Evolutionary conservation across 352 stramenopile species (phyloP), one percentile per base, ranked within the genome.

Genomic region (Phytophthora hybrid): DNA sequence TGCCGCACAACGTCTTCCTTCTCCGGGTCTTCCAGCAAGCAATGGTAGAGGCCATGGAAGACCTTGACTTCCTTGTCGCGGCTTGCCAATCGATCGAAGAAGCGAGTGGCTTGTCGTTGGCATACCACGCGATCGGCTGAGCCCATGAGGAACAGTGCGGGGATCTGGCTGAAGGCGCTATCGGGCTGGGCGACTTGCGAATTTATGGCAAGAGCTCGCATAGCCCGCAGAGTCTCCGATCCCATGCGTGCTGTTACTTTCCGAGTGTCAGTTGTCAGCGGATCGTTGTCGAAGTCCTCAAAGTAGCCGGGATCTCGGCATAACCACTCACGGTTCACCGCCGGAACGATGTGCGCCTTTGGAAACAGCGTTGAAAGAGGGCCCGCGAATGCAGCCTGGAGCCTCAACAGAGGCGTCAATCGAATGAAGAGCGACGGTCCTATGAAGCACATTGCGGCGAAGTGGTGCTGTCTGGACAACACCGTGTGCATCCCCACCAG

Each of bases 401-500:
- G 26, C 21, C 62, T 68, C 11, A 81, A 44, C 37, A 51, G n/a
- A 18, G 61, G 21, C 1, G 75, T 71, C 69, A 72, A 68, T 53
- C 80, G 74, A 4, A 80, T 65, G 10, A 51, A 60, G 1, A 81
- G 56, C 6, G 75, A 66, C 0, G 78, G 75, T 3, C 71, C 64
- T 16, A 74, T 69, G 53, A 10, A 84, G 63, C 34, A 82, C 26
- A 77, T n/a, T 6, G 41, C 75, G 37, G 53, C 46, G 49, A 83
- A 79, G 10, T 44, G 13, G 34, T 84, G 76, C 44, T 63, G 31
- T 23, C 69, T 66, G 1, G 59, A 67, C 21, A 83, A 58, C n/a
- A 76, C 57, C 6, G 68, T 81, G 61, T 84, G 73, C 14, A 84
- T 59, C 5, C 67, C 59, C 47, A 84, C 72, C 16, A 84, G 63